Base-by-base conservation (phyloP, 345 rosid species). In the Eucalyptus pauciflora region DNA sequence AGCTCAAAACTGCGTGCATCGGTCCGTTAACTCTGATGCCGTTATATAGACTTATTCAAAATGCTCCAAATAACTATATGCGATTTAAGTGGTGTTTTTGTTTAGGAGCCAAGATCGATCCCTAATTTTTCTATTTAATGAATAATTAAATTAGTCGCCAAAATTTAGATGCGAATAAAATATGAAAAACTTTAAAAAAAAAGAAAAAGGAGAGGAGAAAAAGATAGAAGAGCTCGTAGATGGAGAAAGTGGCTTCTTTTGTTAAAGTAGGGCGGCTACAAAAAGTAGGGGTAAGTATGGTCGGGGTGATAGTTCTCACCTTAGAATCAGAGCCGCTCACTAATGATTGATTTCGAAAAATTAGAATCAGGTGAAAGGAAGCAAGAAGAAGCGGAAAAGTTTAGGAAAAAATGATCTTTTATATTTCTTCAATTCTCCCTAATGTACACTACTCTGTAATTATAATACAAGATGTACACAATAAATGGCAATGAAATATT, bases 81-180 rank as follows among this genome's bases (percentile, higher is more conserved):
- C 6, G 9, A 24, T 56, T 56, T 24, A 24, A 56, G 13, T 56
- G 24, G 9, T 24, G 3, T 56, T 22, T 56, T 56, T 56, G 62
- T 56, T 56, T 22, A 56, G 13, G 62, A 25, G 29, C 27, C 62
- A 10, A 24, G 62, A 56, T 56, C 12, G 6, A 24, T 10, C 27
- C 3, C 62, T 56, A 56, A 56, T 56, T 24, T 56, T 56, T 56
- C 12, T 25, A 56, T 56, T 9, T 56, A 56, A 56, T 56, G 29
- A 56, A 56, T 56, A 56, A 24, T 0, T 24, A 56, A 56, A 9
- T 2, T 9, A 0, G 1, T 56, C 0, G 3, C 1, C 29, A 56
- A 24, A 56, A 24, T 56, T 56, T 24, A 56, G 29, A 13, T 56
- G 11, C 2, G 29, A 10, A 56, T 11, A 5, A 12, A 27, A 29